These are phyloP conservation scores for Colletotrichum trifolii DNA, from an alignment of 2,329 filamentous ascomycete genomes.

Conservation along the genomic window DNA sequence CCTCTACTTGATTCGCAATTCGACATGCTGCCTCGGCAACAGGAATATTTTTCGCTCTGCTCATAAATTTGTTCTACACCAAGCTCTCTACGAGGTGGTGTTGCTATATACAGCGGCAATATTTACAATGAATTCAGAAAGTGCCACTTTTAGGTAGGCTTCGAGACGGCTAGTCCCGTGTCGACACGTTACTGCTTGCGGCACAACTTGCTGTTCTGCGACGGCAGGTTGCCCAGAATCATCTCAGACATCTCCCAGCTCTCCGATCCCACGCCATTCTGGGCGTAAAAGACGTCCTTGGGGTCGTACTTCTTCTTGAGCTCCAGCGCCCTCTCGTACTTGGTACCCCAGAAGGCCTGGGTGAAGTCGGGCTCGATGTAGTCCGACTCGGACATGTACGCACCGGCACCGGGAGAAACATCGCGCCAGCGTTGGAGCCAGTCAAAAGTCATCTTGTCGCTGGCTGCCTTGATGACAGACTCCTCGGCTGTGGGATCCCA, in stretches of 20 bases:
- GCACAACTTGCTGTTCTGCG: constrained; percentile 40
- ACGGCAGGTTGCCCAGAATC: constrained; percentile 37
- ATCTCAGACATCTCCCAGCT: constrained; percentile 36
- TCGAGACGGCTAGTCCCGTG: neutral
- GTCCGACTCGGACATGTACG: constrained; percentile 42
- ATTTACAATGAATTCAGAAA: constrained; percentile 21
- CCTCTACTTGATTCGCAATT: too few species aligned
- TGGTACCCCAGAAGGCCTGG: constrained; percentile 38
- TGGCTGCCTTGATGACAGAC: constrained; percentile 44
- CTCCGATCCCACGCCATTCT: constrained; percentile 36
- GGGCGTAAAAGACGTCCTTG: constrained; percentile 37
- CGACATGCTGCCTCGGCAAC: too few species aligned
- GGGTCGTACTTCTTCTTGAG: constrained; percentile 39
- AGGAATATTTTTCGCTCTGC: neutral
- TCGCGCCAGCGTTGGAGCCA: constrained; percentile 51
- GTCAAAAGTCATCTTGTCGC: constrained; percentile 42
- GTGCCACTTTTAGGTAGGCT: neutral
- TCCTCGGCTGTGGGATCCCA: constrained; percentile 47
- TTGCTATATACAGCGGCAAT: constrained; percentile 22
- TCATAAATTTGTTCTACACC: neutral
- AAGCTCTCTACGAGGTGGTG: too few species aligned
- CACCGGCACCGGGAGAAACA: constrained; percentile 37
- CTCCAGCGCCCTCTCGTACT: constrained; percentile 32
- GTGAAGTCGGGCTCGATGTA: constrained; percentile 38
- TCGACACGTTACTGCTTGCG: constrained; percentile 15